Conservation (phyloP, 1,284 basidiomycete genomes). For the Hortiboletus rubellus region DNA sequence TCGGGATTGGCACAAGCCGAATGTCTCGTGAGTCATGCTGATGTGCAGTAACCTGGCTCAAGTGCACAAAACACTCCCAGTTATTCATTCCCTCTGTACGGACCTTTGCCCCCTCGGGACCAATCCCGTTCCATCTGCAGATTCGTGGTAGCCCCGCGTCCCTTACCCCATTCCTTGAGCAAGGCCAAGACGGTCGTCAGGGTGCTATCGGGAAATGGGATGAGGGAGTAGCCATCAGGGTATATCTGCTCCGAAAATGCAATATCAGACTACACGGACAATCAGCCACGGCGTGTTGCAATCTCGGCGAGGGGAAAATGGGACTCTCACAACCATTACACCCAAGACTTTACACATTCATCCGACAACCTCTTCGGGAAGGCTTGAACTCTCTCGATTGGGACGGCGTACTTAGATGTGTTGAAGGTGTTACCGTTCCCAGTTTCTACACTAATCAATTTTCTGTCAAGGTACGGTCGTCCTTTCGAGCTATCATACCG, state of each 20-base stretch:
- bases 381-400: conserved; percentile 31
- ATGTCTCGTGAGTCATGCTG: conserved; percentile 28
- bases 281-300: neutral
- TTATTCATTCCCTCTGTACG: conserved; percentile 32
- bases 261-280: conserved; percentile 21
- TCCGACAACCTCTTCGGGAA: conserved; percentile 13
- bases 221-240: conserved; percentile 18
- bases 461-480: conserved; percentile 25
- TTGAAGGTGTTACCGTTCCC: conserved; percentile 16
- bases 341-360: conserved; percentile 1
- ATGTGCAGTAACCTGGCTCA: neutral
- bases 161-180: conserved; percentile 30
- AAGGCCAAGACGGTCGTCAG: conserved; percentile 6
- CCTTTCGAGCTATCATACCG: neutral
- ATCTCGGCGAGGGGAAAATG: conserved; percentile 27
- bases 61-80: conserved; percentile 11
- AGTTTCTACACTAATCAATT: conserved; percentile 27
- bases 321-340: conserved; percentile 10
- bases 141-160: conserved; percentile 29
- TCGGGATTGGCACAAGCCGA: conserved; percentile 26
- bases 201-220: neutral
- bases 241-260: conserved; percentile 27
- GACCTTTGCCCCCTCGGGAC: conserved; percentile 28
- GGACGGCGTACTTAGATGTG: conserved; percentile 29
- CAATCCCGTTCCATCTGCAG: conserved; percentile 36